Evolutionary conservation across 805 yeast species (phyloP).

Genomic region (Wickerhamomyces bovis): DNA sequence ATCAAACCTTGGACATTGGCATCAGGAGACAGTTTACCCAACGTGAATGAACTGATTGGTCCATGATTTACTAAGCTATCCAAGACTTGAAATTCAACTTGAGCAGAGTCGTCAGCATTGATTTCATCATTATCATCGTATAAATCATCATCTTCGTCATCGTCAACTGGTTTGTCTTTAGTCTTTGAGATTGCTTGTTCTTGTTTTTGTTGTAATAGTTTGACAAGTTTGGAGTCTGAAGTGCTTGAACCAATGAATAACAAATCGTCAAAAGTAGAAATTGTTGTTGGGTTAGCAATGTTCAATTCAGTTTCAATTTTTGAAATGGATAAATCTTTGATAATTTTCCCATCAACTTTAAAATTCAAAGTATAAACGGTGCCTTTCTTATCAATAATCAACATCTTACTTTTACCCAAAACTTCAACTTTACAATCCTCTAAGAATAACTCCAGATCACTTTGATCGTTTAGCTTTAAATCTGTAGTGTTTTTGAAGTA

Average conservation of each 20-base stretch:
- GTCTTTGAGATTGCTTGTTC: background rate
- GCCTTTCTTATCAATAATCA: conserved; percentile 33
- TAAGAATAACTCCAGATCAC: conserved; percentile 44
- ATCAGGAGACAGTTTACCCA: conserved; percentile 55
- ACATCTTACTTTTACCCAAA: conserved; percentile 27
- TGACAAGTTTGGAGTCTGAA: conserved; percentile 48
- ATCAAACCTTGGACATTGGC: conserved; percentile 51
- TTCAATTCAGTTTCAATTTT: background rate
- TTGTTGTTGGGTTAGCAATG: conserved; percentile 18
- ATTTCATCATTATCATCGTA: conserved; percentile 28
- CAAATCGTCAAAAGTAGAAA: conserved; percentile 35
- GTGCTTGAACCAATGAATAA: conserved; percentile 57
- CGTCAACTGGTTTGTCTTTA: conserved; percentile 34
- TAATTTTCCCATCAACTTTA: conserved; percentile 31
- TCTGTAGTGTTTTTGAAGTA: conserved; percentile 38
- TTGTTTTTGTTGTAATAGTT: conserved; percentile 1
- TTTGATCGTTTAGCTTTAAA: conserved; percentile 39
- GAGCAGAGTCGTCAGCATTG: conserved; percentile 14
- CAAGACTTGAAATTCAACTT: conserved; percentile 10
- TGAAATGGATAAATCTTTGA: conserved; percentile 22
- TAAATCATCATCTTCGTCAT: conserved; percentile 30
- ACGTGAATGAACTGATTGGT: conserved; percentile 62
- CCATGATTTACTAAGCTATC: conserved; percentile 64
- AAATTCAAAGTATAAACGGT: conserved; percentile 24
- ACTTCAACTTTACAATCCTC: conserved; percentile 43